These are phyloP conservation scores for Pseudogymnoascus sp. DNA, from an alignment of 2,329 filamentous ascomycete genomes.

Conservation along the genomic window DNA sequence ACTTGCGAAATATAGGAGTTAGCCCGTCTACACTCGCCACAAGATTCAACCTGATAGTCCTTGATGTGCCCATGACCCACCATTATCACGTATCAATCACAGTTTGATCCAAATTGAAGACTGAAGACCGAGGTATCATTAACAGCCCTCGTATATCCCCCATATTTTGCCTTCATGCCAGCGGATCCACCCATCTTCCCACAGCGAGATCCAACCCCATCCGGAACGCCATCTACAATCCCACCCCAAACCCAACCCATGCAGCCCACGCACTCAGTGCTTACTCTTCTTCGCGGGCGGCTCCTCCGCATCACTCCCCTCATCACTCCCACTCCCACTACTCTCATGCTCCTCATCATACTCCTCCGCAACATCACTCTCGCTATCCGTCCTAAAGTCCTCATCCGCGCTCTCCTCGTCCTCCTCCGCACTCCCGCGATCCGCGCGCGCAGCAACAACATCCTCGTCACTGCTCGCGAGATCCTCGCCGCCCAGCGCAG, in stretches of 20 bases:
- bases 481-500: conserved; percentile 75
- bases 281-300: conserved; percentile 46
- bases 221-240: conserved; percentile 9
- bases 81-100: background rate
- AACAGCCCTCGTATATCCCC: background rate
- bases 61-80: background rate
- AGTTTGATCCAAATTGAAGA: background rate
- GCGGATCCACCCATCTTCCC: background rate
- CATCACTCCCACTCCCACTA: conserved; percentile 62
- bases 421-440: conserved; percentile 88
- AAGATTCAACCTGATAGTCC: background rate
- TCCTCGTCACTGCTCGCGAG: conserved; percentile 70
- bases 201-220: conserved; percentile 1
- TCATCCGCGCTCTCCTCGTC: conserved; percentile 94
- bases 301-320: conserved; percentile 52
- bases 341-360: conserved; percentile 90
- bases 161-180: background rate
- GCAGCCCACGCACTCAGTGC: conserved; percentile 7
- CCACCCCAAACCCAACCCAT: background rate
- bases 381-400: conserved; percentile 87
- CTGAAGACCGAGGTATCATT: background rate
- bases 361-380: conserved; percentile 94
- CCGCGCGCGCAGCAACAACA: conserved; percentile 60
- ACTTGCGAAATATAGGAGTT: conserved; percentile 3
- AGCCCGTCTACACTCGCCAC: background rate